Conservation (phyloP, 1,284 basidiomycete species). For the Ustilago hordei region DNA sequence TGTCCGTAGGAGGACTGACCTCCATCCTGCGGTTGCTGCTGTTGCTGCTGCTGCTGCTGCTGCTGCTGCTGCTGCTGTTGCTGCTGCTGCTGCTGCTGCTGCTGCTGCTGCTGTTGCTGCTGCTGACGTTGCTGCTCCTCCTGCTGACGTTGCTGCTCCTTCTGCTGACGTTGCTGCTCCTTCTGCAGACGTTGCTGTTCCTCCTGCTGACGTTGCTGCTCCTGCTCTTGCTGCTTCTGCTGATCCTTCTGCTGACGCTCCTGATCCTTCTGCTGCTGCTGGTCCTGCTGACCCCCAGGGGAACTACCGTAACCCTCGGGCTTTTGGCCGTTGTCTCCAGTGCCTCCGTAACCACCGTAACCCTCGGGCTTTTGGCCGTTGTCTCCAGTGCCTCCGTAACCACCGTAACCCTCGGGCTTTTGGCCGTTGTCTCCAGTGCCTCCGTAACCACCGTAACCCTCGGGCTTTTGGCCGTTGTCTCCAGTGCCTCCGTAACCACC, state of each 20-base stretch:
- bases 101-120: slow-evolving; percentile 22
- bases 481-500: neutral
- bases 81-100: slow-evolving; percentile 9
- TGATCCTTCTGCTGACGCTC: slow-evolving; percentile 20
- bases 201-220: slow-evolving; percentile 11
- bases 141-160: slow-evolving; percentile 13
- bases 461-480: neutral
- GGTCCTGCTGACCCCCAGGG: neutral
- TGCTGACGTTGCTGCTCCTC: slow-evolving; percentile 12
- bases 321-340: neutral
- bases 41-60: slow-evolving; percentile 10
- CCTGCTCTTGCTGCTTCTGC: slow-evolving; percentile 13
- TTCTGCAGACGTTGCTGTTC: slow-evolving; percentile 19
- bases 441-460: neutral
- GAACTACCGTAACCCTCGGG: neutral
- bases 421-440: neutral
- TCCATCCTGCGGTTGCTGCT: slow-evolving; percentile 6
- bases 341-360: too few relatives aligned
- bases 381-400: neutral
- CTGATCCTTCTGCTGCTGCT: slow-evolving; percentile 22
- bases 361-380: neutral
- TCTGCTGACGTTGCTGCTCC: slow-evolving; percentile 15
- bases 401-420: neutral
- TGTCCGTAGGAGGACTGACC: slow-evolving; percentile 8
- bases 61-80: slow-evolving; percentile 8